These are phyloP conservation scores for Microdochium nivale DNA, from an alignment of 2,329 filamentous ascomycete genomes.

Conservation along the genomic window DNA sequence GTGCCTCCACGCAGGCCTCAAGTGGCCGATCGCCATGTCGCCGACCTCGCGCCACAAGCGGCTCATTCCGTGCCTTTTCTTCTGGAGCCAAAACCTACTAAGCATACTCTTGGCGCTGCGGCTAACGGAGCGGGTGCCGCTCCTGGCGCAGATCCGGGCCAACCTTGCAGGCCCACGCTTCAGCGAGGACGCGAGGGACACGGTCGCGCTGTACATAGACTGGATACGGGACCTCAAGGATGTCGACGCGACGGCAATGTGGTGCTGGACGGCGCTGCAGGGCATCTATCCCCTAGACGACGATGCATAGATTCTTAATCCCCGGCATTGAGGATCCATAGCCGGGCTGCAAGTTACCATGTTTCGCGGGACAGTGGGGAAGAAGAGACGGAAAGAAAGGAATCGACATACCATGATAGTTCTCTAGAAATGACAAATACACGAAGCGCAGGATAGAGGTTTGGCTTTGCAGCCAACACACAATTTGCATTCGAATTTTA, in stretches of 20 bases:
- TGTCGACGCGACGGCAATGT: constrained; percentile 43
- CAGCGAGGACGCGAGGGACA: constrained; percentile 40
- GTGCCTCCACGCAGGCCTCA: constrained; percentile 46
- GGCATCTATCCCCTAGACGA: constrained; percentile 33
- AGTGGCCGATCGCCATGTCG: constrained; percentile 52
- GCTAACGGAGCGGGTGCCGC: constrained; percentile 40
- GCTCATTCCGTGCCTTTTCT: constrained; percentile 48
- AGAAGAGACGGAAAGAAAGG: too few species aligned
- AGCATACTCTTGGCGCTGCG: constrained; percentile 48
- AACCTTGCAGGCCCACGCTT: constrained; percentile 38
- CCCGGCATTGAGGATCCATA: too few species aligned
- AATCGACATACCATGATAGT: too few species aligned
- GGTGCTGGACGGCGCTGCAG: constrained; percentile 45
- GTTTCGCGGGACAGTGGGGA: too few species aligned
- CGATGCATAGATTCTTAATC: background rate
- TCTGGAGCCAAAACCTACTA: constrained; percentile 55
- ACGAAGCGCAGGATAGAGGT: too few species aligned
- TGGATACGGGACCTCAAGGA: constrained; percentile 51
- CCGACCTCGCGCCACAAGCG: constrained; percentile 49
- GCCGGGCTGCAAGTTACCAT: too few species aligned
- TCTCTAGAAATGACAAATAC: too few species aligned
- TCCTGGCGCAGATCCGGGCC: constrained; percentile 38
- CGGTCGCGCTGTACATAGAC: constrained; percentile 43
- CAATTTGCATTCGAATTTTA: too few species aligned
- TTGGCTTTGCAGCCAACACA: too few species aligned